Evolutionary conservation across 192 early-diverging fungal genomes (phyloP).

Genomic region (Entomortierella lignicola): DNA sequence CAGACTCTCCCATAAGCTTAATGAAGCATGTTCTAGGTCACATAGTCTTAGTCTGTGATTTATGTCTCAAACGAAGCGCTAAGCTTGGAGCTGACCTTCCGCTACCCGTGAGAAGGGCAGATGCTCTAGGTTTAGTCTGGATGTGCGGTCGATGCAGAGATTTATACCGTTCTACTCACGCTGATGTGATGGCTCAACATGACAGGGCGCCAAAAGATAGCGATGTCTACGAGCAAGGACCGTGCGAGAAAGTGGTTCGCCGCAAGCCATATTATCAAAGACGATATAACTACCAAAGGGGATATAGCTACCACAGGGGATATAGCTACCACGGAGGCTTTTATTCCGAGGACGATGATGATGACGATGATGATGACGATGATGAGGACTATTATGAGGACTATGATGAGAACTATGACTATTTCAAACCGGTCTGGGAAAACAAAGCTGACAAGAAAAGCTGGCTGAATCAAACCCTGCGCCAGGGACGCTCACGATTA

Average conservation of each 20-base stretch:
- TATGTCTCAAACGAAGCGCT: not conserved
- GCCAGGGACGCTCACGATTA: not conserved
- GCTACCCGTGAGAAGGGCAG: not conserved
- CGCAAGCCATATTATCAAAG: no score
- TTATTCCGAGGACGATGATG: not conserved
- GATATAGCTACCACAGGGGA: not conserved
- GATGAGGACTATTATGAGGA: not conserved
- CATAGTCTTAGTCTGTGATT: conserved; percentile 5
- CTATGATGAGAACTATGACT: conserved; percentile 1
- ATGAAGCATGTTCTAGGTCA: conserved; percentile 1
- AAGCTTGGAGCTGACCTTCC: not conserved
- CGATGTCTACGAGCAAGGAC: conserved; percentile 8
- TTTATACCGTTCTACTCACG: not conserved
- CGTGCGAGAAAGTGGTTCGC: not conserved
- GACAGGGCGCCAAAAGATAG: not conserved
- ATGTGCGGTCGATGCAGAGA: conserved; percentile 2
- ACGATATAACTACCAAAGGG: not conserved
- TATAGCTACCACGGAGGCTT: not conserved
- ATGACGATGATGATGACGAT: not conserved
- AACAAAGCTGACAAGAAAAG: not conserved
- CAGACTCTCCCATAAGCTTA: not conserved
- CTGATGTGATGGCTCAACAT: not conserved
- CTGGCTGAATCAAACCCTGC: not conserved
- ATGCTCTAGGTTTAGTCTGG: conserved; percentile 1
- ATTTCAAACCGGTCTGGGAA: not conserved